Base-by-base conservation (phyloP, 768 basidiomycete species). In the Boletus bicolor region DNA sequence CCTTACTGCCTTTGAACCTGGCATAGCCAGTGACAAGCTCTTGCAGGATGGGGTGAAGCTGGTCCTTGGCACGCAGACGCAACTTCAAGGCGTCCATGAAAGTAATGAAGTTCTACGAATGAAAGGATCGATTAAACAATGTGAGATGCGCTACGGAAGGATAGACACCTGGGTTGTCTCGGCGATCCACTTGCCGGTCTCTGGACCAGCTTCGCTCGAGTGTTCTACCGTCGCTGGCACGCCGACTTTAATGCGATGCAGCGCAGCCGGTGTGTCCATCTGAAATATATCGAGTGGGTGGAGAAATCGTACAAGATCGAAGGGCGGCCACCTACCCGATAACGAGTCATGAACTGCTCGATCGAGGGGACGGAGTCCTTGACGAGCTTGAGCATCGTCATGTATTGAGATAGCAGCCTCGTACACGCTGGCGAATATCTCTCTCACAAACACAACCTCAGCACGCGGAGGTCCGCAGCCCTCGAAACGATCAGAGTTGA, bases 391-490 rank as follows among this genome's bases (percentile, higher is more conserved):
- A 94, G 76, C 85, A 97, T 92, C 0, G 93, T 95, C 82, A 97
- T 97, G 78, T 97, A 98, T 73, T 97, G 94, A 7, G 93, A 91
- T 14, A 98, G 74, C n/a, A 99, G 76, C 39, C 90, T 82, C 14
- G 92, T 94, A 70, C 96, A 99, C 57, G 93, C 94, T 53, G 93
- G 95, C 59, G 93, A 93, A 71, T 98, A 99, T 79, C 94, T 97
- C 82, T 81, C 70, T 59, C 55, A 44, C 44, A 49, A 43, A 38
- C 21, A 39, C 8, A 19, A 34, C 15, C 57, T 69, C 35, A 62
- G 58, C 43, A 49, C 9, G 10, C 39, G 42, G 28, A 44, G 5
- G 10, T 44, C 39, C 39, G n/a, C 12, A 37, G 9, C 14, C 26
- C 32, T 15, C 5, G 8, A 5, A 36, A 51, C 4, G 24, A 8